Conservation (phyloP, 129 eudicot species). For the Rutidosis leptorrhynchoides region DNA sequence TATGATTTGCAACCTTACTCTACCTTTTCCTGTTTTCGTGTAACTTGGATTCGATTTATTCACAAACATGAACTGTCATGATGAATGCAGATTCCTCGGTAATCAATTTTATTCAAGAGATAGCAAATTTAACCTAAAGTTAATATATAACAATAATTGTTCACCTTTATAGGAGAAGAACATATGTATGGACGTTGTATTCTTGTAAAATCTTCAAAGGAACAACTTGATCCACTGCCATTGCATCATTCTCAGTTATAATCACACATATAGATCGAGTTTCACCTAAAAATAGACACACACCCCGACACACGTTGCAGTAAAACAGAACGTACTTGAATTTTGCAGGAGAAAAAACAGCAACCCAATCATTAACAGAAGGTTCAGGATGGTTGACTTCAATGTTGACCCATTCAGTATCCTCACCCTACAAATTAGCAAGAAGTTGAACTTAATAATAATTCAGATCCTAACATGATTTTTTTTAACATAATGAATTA, state of each 20-base stretch:
- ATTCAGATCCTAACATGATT: neutral
- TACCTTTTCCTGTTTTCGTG: conserved; percentile 53
- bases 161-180: conserved; percentile 70
- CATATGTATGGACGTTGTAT: conserved; percentile 61
- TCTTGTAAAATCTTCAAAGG: conserved; percentile 34
- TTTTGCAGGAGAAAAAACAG: conserved; percentile 78
- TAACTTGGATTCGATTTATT: conserved; percentile 46
- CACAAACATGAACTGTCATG: conserved; percentile 58
- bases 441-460: neutral
- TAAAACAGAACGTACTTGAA: conserved; percentile 49
- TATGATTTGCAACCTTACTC: conserved; percentile 54
- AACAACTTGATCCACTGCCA: conserved; percentile 56
- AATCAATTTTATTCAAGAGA: too few relatives aligned
- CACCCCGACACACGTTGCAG: neutral
- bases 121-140: neutral
- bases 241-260: conserved; percentile 3
- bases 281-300: conserved; percentile 14
- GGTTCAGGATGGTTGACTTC: conserved; percentile 49
- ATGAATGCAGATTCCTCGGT: too few relatives aligned
- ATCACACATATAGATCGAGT: neutral
- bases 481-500: neutral
- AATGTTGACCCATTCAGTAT: conserved; percentile 57
- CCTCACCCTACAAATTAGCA: conserved; percentile 47
- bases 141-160: neutral
- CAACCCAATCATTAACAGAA: conserved; percentile 72